Percentiles rank a stretch among this genome's conserved stretches.
phyloP scores from a whole-genome alignment of 768 basidiomycete genomes.

The Russula virescens region DNA sequence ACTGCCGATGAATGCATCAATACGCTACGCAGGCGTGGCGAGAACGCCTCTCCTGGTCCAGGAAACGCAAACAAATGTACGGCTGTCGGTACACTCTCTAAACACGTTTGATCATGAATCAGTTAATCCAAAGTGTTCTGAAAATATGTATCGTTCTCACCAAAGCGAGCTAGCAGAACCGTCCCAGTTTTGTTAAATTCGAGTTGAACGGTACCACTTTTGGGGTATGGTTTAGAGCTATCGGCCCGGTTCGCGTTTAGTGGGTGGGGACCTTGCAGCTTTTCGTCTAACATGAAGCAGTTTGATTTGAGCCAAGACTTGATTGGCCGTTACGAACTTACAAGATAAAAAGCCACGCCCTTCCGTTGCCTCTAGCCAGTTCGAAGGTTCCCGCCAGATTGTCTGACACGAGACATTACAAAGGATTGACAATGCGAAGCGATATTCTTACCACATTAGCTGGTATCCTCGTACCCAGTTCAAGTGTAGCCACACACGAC shows the following conservation, averaged over 20 bases:
- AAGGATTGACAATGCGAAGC: neutral
- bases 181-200: slow-evolving; percentile 79
- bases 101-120: slow-evolving; percentile 22
- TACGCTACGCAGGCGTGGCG: slow-evolving; percentile 59
- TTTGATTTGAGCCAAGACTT: neutral
- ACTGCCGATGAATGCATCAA: slow-evolving; percentile 62
- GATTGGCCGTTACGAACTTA: slow-evolving; percentile 31
- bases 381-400: slow-evolving; percentile 79
- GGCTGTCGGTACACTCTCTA: slow-evolving; percentile 58
- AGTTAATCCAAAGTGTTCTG: neutral
- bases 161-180: slow-evolving; percentile 67
- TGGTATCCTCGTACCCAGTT: slow-evolving; percentile 54
- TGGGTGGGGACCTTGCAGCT: slow-evolving; percentile 49
- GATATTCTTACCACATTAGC: slow-evolving; percentile 45
- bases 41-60: slow-evolving; percentile 47
- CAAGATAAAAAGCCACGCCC: slow-evolving; percentile 87
- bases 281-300: slow-evolving; percentile 48
- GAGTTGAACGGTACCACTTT: slow-evolving; percentile 63
- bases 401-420: slow-evolving; percentile 39
- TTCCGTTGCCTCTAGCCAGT: slow-evolving; percentile 79
- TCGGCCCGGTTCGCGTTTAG: slow-evolving; percentile 49
- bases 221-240: slow-evolving; percentile 56
- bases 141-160: slow-evolving; percentile 36
- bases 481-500: slow-evolving; percentile 59
- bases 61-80: slow-evolving; percentile 74